These are phyloP conservation scores for Conringia planisiliqua DNA, from an alignment of 345 rosid genomes.

Conservation along the genomic window DNA sequence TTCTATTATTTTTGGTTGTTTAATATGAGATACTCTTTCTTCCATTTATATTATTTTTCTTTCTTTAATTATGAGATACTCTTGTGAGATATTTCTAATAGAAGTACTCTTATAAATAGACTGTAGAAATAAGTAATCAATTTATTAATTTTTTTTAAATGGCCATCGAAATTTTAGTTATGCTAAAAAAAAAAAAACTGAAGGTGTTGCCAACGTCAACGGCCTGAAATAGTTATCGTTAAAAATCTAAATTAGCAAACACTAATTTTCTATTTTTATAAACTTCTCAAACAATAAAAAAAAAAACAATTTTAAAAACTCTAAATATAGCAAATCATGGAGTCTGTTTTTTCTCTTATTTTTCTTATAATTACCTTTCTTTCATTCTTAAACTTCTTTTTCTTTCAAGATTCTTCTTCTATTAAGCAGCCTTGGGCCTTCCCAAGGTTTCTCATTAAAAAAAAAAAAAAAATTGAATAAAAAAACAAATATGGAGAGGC, in stretches of 20 bases:
- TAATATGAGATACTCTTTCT: too few species aligned
- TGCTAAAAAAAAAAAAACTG: not conserved
- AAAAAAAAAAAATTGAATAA: conserved; percentile 19
- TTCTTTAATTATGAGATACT: too few species aligned
- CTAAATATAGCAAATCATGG: conserved; percentile 6
- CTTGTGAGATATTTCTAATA: too few species aligned
- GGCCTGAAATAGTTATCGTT: conserved; percentile 1
- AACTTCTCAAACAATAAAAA: not conserved
- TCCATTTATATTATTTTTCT: too few species aligned
- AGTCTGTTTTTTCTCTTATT: not conserved
- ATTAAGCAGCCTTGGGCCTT: conserved; percentile 45
- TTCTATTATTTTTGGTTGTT: too few species aligned
- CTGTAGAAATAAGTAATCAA: not conserved
- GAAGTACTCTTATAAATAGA: too few species aligned
- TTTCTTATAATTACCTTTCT: conserved; percentile 11
- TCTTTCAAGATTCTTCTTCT: not conserved
- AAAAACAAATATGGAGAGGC: conserved; percentile 11
- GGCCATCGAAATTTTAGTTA: not conserved
- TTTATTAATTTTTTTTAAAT: too few species aligned
- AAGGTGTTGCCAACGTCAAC: conserved; percentile 16
- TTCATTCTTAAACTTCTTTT: not conserved
- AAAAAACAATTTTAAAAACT: not conserved
- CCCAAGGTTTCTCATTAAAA: conserved; percentile 39
- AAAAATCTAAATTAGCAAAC: not conserved
- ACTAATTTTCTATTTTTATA: not conserved